phyloP scores from a whole-genome alignment of 2,329 filamentous ascomycete genomes.

The Trichoderma pleuroti region DNA sequence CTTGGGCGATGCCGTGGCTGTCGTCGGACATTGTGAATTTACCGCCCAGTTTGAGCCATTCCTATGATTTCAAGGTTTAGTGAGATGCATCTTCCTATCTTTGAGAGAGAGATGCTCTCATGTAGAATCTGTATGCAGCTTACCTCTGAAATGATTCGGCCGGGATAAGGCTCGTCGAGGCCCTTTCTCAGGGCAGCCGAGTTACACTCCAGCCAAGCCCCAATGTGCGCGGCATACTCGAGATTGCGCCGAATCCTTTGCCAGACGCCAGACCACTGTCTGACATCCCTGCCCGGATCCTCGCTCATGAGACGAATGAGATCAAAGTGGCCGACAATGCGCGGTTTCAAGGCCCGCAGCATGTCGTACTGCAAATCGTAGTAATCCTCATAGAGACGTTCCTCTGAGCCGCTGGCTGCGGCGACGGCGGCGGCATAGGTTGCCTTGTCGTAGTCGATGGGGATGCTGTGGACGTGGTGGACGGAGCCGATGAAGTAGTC shows the following conservation, averaged over 20 bases:
- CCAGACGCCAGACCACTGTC: constrained; percentile 65
- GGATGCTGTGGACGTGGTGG: constrained; percentile 81
- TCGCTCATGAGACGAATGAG: constrained; percentile 77
- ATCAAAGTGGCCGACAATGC: constrained; percentile 90
- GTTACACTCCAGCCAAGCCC: constrained; percentile 86
- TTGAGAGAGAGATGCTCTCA: background rate
- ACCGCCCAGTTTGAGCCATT: constrained; percentile 69
- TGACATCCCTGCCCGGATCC: constrained; percentile 60
- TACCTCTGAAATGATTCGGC: constrained; percentile 71
- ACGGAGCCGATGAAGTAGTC: constrained; percentile 93
- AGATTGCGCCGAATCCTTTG: constrained; percentile 70
- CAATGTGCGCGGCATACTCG: constrained; percentile 64
- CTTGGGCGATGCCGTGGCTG: constrained; percentile 82
- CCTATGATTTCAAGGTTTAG: constrained; percentile 40
- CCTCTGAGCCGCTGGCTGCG: constrained; percentile 52
- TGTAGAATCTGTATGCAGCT: constrained; percentile 26
- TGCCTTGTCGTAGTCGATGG: constrained; percentile 78
- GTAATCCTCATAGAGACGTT: constrained; percentile 74
- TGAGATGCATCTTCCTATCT: background rate
- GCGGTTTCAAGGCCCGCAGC: constrained; percentile 67
- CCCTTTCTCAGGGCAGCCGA: constrained; percentile 85
- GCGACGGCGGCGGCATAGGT: constrained; percentile 56
- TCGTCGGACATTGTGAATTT: constrained; percentile 91
- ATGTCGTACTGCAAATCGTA: constrained; percentile 85
- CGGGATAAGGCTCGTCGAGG: constrained; percentile 85